Conservation (phyloP, 2,329 filamentous ascomycete genomes). For the Colletotrichum sublineola region DNA sequence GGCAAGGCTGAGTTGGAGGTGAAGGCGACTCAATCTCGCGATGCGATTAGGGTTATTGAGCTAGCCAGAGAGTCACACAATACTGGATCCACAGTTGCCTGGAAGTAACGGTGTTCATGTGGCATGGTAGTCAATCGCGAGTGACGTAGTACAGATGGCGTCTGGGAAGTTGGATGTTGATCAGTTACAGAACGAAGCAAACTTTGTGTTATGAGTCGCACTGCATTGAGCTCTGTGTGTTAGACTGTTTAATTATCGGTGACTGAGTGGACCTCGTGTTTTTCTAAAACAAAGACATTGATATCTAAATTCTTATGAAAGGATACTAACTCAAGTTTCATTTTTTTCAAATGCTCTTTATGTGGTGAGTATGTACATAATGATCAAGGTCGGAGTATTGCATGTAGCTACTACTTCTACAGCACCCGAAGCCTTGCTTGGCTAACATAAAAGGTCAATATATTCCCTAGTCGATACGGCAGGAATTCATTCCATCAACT, state of each 20-base stretch:
- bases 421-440: neutral
- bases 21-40: conserved; percentile 54
- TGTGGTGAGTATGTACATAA: neutral
- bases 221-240: neutral
- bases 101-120: conserved; percentile 34
- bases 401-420: too few relatives aligned
- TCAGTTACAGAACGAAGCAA: neutral
- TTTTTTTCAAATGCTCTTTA: neutral
- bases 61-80: conserved; percentile 56
- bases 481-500: neutral
- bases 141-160: neutral
- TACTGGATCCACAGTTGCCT: conserved; percentile 49
- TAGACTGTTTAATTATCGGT: neutral
- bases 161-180: neutral
- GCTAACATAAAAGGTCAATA: neutral
- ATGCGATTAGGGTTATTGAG: conserved; percentile 57
- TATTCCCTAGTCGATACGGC: accelerated
- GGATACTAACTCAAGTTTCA: neutral
- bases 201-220: neutral
- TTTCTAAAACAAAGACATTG: neutral
- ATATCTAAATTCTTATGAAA: neutral
- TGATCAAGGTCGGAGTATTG: neutral
- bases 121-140: neutral
- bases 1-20: conserved; percentile 56
- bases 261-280: neutral